These are phyloP conservation scores for Lyophyllum shimeji DNA, from an alignment of 768 basidiomycete species.

Conservation along the genomic window DNA sequence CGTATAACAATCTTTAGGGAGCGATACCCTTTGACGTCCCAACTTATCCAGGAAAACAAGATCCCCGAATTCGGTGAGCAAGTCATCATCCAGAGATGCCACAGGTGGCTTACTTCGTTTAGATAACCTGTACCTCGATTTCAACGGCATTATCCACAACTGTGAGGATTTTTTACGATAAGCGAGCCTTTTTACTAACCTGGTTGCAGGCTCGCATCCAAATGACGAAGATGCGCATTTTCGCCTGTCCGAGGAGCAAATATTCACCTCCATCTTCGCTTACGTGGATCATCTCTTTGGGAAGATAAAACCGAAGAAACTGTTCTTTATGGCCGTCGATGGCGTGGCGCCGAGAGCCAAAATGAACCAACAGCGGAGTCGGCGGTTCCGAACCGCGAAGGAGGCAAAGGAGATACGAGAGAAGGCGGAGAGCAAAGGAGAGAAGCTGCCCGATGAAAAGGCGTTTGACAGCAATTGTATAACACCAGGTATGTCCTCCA, in stretches of 20 bases:
- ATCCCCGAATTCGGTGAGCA: constrained; percentile 93
- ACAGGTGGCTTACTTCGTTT: constrained; percentile 11
- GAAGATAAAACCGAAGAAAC: constrained; percentile 96
- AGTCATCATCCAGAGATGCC: not conserved
- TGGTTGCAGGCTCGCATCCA: constrained; percentile 77
- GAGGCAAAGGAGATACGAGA: constrained; percentile 86
- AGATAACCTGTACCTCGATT: constrained; percentile 93
- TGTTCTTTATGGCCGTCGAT: constrained; percentile 99
- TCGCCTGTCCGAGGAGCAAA: constrained; percentile 93
- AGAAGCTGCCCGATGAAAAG: constrained; percentile 89
- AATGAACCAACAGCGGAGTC: constrained; percentile 97
- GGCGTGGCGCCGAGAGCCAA: constrained; percentile 97
- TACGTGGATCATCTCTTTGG: constrained; percentile 97
- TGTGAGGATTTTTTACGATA: constrained; percentile 39
- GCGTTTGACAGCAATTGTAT: constrained; percentile 99
- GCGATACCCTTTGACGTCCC: constrained; percentile 96
- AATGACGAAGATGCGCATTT: constrained; percentile 97
- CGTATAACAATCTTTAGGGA: constrained; percentile 53
- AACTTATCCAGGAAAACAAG: constrained; percentile 97
- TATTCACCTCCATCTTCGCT: constrained; percentile 94
- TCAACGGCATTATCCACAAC: constrained; percentile 91
- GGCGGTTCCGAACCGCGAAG: constrained; percentile 92
- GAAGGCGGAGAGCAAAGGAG: constrained; percentile 86
- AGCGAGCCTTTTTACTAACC: not conserved
- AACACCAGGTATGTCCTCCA: constrained; percentile 73